Evolutionary conservation across 176 grass and related monocot genomes (phyloP).

Genomic region (Raddia distichophylla): DNA sequence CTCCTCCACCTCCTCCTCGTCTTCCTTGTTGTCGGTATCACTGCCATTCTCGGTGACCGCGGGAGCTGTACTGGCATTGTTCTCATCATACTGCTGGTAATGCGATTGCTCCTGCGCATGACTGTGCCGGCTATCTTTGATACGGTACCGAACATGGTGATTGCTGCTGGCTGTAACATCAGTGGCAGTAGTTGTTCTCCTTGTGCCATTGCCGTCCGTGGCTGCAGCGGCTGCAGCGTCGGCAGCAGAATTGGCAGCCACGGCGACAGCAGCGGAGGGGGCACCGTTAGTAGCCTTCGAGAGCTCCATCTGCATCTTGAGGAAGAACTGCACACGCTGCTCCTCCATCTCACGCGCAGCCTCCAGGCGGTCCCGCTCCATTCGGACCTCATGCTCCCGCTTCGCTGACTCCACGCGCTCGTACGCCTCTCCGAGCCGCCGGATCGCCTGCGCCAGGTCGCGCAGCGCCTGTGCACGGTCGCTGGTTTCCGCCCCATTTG

Average conservation of each 20-base stretch:
- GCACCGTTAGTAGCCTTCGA: slow-evolving; percentile 47
- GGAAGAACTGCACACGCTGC: slow-evolving; percentile 83
- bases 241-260: slow-evolving; percentile 7
- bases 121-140: slow-evolving; percentile 19
- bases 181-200: slow-evolving; percentile 32
- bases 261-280: background rate
- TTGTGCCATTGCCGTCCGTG: slow-evolving; percentile 34
- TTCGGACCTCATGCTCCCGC: slow-evolving; percentile 73
- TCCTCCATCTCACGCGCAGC: slow-evolving; percentile 64
- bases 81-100: slow-evolving; percentile 42
- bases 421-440: slow-evolving; percentile 70
- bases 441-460: slow-evolving; percentile 62
- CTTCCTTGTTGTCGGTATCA: slow-evolving; percentile 45
- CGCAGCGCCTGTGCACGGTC: slow-evolving; percentile 49
- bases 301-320: slow-evolving; percentile 88
- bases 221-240: background rate
- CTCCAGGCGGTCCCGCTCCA: slow-evolving; percentile 80
- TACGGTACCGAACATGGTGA: slow-evolving; percentile 51
- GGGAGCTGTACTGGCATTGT: background rate
- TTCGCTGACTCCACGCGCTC: slow-evolving; percentile 77
- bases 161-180: slow-evolving; percentile 54
- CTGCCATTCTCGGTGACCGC: slow-evolving; percentile 5
- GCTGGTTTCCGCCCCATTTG: slow-evolving; percentile 35
- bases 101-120: slow-evolving; percentile 14
- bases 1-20: slow-evolving; percentile 38